Evolutionary conservation across 73 alveolate species (phyloP), one percentile per base, ranked within the genome.

Genomic region (Breviolum minutum): DNA sequence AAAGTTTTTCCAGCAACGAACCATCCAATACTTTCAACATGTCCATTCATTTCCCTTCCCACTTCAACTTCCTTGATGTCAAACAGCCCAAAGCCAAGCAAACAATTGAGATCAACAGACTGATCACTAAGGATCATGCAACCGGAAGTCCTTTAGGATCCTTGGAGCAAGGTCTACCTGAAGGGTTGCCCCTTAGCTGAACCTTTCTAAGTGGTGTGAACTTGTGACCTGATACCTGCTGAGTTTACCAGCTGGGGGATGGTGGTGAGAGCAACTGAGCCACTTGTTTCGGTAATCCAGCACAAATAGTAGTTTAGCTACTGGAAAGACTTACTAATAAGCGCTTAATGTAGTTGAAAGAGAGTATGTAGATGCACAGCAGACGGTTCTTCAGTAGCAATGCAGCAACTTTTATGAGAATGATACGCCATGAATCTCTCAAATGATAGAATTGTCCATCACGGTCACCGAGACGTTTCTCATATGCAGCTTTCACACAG

Each of bases 151-250:
- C 98, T 27, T 69, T 92, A 77, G 98, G 98, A 6, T 69, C 98
- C 27, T 27, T 92, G 98, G 98, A 92, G 98, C 97, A 90, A 24
- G 97, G 97, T 30, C 87, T 90, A 60, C 97, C 97, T 8, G 97
- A 90, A 32, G 97, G 97, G 76, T 54, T 90, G 68, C 40, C 48
- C 69, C 90, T 81, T 81, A 22, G 77, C 77, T 14, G 77, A 68
- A 22, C n/a, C 24, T 68, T 68, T 22, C 4, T 14, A 2, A 68
- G 17, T 22, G 77, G 77, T 14, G n/a, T 2, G 77, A 68, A 68
- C 77, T 14, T 40, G 54, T 40, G 54, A 40, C 54, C 54, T 40
- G 66, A 40, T 6, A 29, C 61, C 16, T 2, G 16, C 26, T 77
- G 86, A n/a, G 63, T 30, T 71, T 63, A 16, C 63, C 86, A 9